Evolutionary conservation across 129 eudicot species (phyloP), one percentile per base, ranked within the genome.

Genomic region (Cynara cardunculus): DNA sequence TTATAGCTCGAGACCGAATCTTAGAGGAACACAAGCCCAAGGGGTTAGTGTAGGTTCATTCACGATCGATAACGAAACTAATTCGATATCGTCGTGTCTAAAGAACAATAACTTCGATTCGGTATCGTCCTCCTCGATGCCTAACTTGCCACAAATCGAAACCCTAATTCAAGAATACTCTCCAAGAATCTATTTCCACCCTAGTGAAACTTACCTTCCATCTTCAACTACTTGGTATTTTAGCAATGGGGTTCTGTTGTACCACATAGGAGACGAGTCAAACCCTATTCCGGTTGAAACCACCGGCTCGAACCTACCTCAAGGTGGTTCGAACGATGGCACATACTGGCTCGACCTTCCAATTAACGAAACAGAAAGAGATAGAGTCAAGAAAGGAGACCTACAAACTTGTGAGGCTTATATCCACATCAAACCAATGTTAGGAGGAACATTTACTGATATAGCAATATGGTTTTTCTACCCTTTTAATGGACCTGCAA

Each of bases 281-380:
- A 86, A 46, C 79, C 89, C 86, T 1, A 31, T 70, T 21, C 49
- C 21, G 11, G 70, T 88, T 21, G 85, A 83, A 8, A 69, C 65
- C 1, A 75, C 59, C 0, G 86, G 89, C 30, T 78, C 83, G 2
- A 86, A 88, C 59, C 85, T 88, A 2, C 92, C 92, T 25, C 86
- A 84, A 71, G 89, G 83, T 24, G 92, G 92, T 64, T 84, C 83
- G 6, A 62, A 88, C 13, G 92, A 88, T 81, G 92, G 53, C 1
- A 44, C 75, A 1, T 86, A 68, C 61, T 88, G 88, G 92, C 81
- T 88, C 14, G 92, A 86, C 85, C 88, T 88, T 3, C 86, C 92
- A 2, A 7, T 30, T 14, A 82, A 88, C 4, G 81, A 82, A 8
- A 67, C 31, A 0, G 80, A 68, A 25, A 86, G 35, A 35, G 88